Evolutionary conservation across 2,329 filamentous ascomycete genomes (phyloP).

Genomic region (Botryosphaeria agaves): DNA sequence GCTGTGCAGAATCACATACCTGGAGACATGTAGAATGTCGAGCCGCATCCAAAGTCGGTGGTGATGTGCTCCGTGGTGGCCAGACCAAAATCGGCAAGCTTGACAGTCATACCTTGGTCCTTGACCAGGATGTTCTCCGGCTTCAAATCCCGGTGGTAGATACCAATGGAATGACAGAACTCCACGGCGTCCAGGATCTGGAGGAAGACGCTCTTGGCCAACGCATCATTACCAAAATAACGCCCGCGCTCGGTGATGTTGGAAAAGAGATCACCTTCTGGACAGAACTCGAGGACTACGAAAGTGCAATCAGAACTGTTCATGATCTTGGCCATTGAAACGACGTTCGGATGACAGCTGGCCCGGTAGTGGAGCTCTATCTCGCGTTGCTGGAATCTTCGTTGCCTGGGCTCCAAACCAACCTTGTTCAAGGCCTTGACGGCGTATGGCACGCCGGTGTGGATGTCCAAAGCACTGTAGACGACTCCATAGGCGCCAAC

Average conservation of each 20-base stretch:
- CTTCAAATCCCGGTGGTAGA: constrained; percentile 96
- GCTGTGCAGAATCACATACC: constrained; percentile 53
- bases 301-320: constrained; percentile 85
- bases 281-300: constrained; percentile 92
- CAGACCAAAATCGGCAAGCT: constrained; percentile 93
- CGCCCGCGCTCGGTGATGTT: constrained; percentile 93
- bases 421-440: constrained; percentile 95
- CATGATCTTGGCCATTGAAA: constrained; percentile 86
- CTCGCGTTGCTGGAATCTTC: constrained; percentile 81
- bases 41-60: constrained; percentile 92
- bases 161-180: constrained; percentile 81
- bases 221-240: constrained; percentile 80
- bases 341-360: constrained; percentile 79
- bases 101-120: constrained; percentile 74
- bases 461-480: constrained; percentile 73
- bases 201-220: constrained; percentile 76
- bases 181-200: constrained; percentile 94
- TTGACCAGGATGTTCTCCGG: constrained; percentile 94
- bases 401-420: constrained; percentile 75
- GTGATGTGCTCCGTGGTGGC: constrained; percentile 72
- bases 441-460: constrained; percentile 68
- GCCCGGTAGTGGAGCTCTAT: constrained; percentile 82
- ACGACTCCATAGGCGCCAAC: constrained; percentile 95
- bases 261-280: constrained; percentile 89
- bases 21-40: constrained; percentile 99